Conservation (phyloP, 1,139 yeast genomes). For the Groenewaldozyma auringiensis region DNA sequence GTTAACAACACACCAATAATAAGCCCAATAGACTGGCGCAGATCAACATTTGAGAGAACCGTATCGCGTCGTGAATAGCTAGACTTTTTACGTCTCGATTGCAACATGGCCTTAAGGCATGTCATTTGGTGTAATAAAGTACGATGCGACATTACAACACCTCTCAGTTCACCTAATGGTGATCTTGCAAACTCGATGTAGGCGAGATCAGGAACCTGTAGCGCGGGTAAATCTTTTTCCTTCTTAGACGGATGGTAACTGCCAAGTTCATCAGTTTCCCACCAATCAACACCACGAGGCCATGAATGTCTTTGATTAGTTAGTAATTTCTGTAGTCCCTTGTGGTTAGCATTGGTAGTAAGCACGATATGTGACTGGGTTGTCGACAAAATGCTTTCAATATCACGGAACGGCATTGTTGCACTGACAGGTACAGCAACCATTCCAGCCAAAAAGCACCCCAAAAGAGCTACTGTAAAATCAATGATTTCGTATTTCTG, state of each 20-base stretch:
- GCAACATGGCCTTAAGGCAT: conserved; percentile 57
- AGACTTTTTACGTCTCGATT: conserved; percentile 17
- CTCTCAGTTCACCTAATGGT: conserved; percentile 85
- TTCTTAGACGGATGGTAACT: conserved; percentile 46
- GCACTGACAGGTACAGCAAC: conserved; percentile 91
- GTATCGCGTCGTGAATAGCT: conserved; percentile 14
- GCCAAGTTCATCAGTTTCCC: conserved; percentile 90
- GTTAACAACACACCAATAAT: conserved; percentile 75
- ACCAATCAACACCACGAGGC: conserved; percentile 57
- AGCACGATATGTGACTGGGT: conserved; percentile 75
- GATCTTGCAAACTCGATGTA: conserved; percentile 89
- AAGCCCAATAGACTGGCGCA: conserved; percentile 81
- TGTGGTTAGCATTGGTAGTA: conserved; percentile 71
- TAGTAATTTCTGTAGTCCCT: conserved; percentile 57
- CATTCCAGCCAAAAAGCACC: conserved; percentile 88
- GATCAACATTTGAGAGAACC: conserved; percentile 69
- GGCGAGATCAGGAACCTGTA: conserved; percentile 72
- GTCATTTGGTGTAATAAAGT: conserved; percentile 86
- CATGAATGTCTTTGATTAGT: conserved; percentile 40
- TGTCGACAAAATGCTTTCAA: conserved; percentile 59
- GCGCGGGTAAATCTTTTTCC: conserved; percentile 53
- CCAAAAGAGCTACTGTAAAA: conserved; percentile 76
- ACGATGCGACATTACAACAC: conserved; percentile 86
- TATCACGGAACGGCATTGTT: conserved; percentile 57
- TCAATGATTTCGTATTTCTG: conserved; percentile 81